Evolutionary conservation across 2,329 filamentous ascomycete genomes (phyloP).

Genomic region (Hypoxylon sp.): DNA sequence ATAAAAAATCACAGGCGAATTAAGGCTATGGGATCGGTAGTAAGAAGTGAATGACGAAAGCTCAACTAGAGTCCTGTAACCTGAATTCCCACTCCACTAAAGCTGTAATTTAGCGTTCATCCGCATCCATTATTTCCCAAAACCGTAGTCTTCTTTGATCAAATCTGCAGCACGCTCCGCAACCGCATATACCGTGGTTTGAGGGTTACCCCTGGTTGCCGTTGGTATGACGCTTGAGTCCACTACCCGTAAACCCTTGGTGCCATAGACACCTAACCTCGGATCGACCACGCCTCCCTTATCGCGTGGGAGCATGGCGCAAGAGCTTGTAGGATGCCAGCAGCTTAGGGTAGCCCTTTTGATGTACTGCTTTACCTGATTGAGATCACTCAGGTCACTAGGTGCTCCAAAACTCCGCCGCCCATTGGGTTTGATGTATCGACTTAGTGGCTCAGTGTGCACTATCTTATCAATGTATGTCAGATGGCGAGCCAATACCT

Average conservation of each 20-base stretch:
- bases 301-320: not conserved
- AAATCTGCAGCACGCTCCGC: conserved; percentile 1
- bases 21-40: no score
- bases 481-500: not conserved
- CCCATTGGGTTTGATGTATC: not conserved
- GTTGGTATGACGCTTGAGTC: not conserved
- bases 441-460: not conserved
- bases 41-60: not conserved
- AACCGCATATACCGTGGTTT: conserved; percentile 3
- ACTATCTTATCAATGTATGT: not conserved
- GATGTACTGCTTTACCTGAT: not conserved
- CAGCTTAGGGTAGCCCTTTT: not conserved
- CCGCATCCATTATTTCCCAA: not conserved
- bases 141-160: not conserved
- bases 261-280: not conserved
- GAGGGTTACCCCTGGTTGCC: not conserved
- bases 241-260: not conserved
- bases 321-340: not conserved
- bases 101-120: not conserved
- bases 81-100: not conserved
- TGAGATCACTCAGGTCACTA: not conserved
- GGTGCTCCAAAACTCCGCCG: not conserved
- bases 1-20: not conserved
- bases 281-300: conserved; percentile 1
- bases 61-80: not conserved